A percentile compares a stretch with the other conserved stretches of the same genome.
Evolutionary conservation across 1,139 yeast species (phyloP).

Genomic region (Yamadazyma buinensis): DNA sequence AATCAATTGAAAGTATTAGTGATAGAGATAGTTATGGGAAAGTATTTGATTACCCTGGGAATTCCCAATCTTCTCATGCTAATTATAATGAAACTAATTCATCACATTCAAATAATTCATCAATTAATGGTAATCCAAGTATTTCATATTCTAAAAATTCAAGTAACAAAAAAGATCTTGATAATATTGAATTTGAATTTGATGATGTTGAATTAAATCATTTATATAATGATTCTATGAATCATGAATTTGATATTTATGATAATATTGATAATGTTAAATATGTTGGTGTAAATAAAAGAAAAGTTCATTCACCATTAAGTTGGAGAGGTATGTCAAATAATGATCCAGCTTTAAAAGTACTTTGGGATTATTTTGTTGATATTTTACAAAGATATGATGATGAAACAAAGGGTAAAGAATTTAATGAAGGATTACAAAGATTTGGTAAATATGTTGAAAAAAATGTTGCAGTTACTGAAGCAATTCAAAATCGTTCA

Average conservation of each 20-base stretch:
- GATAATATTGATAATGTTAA: not conserved
- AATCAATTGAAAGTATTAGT: not conserved
- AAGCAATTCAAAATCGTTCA: conserved; percentile 1
- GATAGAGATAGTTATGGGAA: not conserved
- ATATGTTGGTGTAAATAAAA: conserved; percentile 1
- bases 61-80: too few relatives aligned
- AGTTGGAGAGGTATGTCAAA: conserved; percentile 30
- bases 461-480: not conserved
- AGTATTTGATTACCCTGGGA: not conserved
- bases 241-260: conserved; percentile 5
- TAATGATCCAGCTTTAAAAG: conserved; percentile 17
- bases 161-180: too few relatives aligned
- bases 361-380: conserved; percentile 1
- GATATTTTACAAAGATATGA: not conserved
- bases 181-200: conserved; percentile 2
- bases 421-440: conserved; percentile 2
- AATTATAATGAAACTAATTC: too few relatives aligned
- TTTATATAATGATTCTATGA: conserved; percentile 1
- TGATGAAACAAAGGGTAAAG: not conserved
- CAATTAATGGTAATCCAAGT: too few relatives aligned
- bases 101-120: too few relatives aligned
- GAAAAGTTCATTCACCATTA: conserved; percentile 30
- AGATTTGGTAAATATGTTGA: conserved; percentile 5
- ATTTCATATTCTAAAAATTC: too few relatives aligned
- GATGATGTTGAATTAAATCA: conserved; percentile 4